Percentiles rank a stretch among this genome's conserved stretches.
Evolutionary conservation across 139 green algal species (phyloP).

Genomic region (Chlamydomonas applanata): DNA sequence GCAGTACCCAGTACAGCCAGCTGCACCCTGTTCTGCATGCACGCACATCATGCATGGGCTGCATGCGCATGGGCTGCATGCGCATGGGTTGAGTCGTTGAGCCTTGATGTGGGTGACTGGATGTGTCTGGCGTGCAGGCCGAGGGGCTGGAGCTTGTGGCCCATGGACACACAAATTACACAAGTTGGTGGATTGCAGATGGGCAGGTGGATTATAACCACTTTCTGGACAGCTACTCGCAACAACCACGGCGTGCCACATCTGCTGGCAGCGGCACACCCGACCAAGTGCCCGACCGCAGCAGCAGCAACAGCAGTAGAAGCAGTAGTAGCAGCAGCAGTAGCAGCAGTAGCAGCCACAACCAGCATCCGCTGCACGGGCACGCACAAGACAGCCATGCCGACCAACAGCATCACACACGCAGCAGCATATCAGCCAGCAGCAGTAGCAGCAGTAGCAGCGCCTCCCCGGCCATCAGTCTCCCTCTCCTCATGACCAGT

Average conservation of each 20-base stretch:
- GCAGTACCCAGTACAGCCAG: no score
- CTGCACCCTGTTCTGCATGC: no score
- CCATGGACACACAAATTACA: background rate
- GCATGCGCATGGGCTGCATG: no score
- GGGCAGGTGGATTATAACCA: background rate
- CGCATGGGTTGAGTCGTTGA: no score
- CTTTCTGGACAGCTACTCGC: background rate
- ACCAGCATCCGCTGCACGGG: no score
- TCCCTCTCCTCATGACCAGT: background rate
- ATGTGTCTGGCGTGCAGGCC: background rate
- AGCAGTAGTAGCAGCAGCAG: conserved; percentile 3
- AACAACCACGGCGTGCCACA: background rate
- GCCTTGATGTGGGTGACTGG: no score
- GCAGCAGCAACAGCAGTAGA: background rate
- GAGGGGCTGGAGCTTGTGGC: background rate
- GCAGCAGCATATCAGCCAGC: no score
- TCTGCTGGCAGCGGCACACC: background rate
- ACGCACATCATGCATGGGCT: no score
- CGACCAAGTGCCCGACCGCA: background rate
- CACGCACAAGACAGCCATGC: no score
- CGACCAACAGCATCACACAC: no score
- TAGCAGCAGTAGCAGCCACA: background rate
- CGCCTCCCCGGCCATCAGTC: no score
- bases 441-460: no score
- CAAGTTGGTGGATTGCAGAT: conserved; percentile 2